Evolutionary conservation across 257 asterid genomes (phyloP).

Genomic region (Solanum bulbocastanum): DNA sequence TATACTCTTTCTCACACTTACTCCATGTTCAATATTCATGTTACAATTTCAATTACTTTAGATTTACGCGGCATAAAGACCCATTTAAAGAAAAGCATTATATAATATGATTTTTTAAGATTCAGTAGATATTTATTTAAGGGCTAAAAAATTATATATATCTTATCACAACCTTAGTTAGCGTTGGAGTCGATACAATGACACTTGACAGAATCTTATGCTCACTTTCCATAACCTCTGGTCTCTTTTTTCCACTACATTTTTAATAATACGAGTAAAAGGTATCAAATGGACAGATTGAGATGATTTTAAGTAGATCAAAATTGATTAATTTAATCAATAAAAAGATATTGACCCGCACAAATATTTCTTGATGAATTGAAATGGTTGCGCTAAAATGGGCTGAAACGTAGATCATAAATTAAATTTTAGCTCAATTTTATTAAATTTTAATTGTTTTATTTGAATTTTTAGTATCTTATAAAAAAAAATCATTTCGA

Average conservation of each 20-base stretch:
- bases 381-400: background rate
- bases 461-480: background rate
- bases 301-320: background rate
- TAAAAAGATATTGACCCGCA: background rate
- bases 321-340: background rate
- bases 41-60: too few relatives aligned
- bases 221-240: background rate
- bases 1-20: background rate
- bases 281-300: background rate
- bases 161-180: background rate
- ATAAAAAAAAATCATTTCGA: background rate
- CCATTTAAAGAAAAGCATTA: too few relatives aligned
- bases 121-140: background rate
- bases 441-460: background rate
- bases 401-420: background rate
- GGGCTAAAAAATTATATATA: background rate
- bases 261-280: background rate
- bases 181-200: background rate
- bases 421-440: background rate
- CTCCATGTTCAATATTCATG: background rate
- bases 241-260: background rate
- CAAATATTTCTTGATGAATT: background rate
- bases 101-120: background rate
- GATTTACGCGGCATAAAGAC: background rate
- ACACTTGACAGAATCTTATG: background rate